Conservation (phyloP, 352 stramenopile species). For the Phytophthora pluvialis region DNA sequence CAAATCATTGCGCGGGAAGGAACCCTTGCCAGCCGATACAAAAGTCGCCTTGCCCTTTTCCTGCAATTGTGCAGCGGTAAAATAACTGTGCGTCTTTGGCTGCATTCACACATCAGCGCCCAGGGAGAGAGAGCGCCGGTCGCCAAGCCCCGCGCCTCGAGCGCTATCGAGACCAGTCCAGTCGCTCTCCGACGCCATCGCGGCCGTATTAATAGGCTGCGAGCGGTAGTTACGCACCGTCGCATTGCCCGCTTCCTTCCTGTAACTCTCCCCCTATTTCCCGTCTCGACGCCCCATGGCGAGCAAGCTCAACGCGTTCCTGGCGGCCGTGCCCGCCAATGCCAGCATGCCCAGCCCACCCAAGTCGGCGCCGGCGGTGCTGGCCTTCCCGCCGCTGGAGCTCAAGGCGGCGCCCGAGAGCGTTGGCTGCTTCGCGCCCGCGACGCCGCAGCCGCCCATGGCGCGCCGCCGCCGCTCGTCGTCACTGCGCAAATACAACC, state of each 20-base stretch:
- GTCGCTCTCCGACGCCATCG: slow-evolving; percentile 10
- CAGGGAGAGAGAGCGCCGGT: slow-evolving; percentile 11
- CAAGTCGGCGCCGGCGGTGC: slow-evolving; percentile 30
- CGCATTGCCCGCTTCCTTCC: slow-evolving; percentile 7
- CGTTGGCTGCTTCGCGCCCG: slow-evolving; percentile 12
- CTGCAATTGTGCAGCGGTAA: slow-evolving; percentile 14
- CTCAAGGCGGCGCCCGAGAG: slow-evolving; percentile 20
- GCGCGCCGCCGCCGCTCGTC: slow-evolving; percentile 33
- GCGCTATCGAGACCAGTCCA: slow-evolving; percentile 17
- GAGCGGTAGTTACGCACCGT: slow-evolving; percentile 29
- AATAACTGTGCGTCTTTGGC: slow-evolving; percentile 27
- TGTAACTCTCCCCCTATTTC: slow-evolving; percentile 13
- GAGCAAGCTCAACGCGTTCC: slow-evolving; percentile 82
- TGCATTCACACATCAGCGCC: slow-evolving; percentile 13
- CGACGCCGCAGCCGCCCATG: slow-evolving; percentile 54
- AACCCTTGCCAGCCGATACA: slow-evolving; percentile 27
- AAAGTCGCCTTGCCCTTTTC: slow-evolving; percentile 27
- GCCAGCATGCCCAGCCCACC: slow-evolving; percentile 43
- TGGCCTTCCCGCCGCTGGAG: slow-evolving; percentile 41
- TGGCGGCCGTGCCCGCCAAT: slow-evolving; percentile 74
- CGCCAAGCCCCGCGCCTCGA: slow-evolving; percentile 2
- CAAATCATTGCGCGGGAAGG: slow-evolving; percentile 27
- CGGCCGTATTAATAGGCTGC: slow-evolving; percentile 29
- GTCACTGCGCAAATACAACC: slow-evolving; percentile 29
- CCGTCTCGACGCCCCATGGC: slow-evolving; percentile 38